Evolutionary conservation across 2,329 filamentous ascomycete genomes (phyloP).

Genomic region (Pseudocercospora crystallina): DNA sequence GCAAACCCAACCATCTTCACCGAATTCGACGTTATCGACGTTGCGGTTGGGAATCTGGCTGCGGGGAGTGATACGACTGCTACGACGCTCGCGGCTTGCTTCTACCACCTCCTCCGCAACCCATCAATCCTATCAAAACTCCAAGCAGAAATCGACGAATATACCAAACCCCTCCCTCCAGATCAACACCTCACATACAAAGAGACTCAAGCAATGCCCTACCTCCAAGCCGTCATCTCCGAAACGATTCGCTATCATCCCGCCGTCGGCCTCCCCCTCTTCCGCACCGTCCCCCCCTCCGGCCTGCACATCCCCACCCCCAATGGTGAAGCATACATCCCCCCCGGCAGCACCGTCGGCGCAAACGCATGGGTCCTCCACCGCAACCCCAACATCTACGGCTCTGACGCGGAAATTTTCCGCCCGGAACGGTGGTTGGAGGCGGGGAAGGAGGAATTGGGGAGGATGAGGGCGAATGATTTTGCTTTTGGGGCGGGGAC

Average conservation of each 20-base stretch:
- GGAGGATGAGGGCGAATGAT: conserved; percentile 27
- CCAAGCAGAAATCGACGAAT: conserved; percentile 21
- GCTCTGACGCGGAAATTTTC: conserved; percentile 19
- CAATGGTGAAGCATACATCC: conserved; percentile 33
- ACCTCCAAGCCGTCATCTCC: conserved; percentile 46
- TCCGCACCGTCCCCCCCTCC: conserved; percentile 38
- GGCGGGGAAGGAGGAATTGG: conserved; percentile 31
- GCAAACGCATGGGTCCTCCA: conserved; percentile 37
- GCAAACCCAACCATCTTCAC: conserved; percentile 39
- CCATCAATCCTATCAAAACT: conserved; percentile 26
- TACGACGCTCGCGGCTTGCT: conserved; percentile 31
- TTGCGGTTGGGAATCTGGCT: conserved; percentile 21
- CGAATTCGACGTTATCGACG: conserved; percentile 36
- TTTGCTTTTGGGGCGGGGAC: conserved; percentile 8
- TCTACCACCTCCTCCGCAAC: conserved; percentile 35
- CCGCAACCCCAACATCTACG: conserved; percentile 30
- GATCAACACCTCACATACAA: conserved; percentile 24
- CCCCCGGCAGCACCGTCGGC: conserved; percentile 29
- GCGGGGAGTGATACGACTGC: conserved; percentile 37
- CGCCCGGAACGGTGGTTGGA: conserved; percentile 25
- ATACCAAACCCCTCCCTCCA: conserved; percentile 23
- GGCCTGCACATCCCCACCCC: conserved; percentile 34
- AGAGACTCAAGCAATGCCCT: conserved; percentile 38
- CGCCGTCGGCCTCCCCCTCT: conserved; percentile 41
- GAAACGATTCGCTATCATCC: conserved; percentile 47